Conservation (phyloP, 495 filamentous ascomycete species). For the Aspergillus nanangensis region DNA sequence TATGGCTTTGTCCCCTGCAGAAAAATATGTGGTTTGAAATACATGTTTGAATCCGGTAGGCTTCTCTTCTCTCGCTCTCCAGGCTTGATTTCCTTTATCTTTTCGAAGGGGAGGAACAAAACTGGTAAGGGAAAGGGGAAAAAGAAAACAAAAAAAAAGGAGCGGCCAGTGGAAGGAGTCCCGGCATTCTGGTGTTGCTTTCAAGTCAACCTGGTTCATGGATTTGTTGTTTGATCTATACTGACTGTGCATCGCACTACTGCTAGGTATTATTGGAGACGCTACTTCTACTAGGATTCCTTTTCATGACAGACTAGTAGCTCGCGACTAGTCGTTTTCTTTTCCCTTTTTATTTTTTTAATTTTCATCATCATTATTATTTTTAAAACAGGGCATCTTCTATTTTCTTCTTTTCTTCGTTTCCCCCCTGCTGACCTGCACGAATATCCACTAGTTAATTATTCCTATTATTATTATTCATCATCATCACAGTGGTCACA, state of each 20-base stretch:
- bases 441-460: too few relatives aligned
- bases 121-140: not conserved
- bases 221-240: conserved; percentile 14
- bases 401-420: too few relatives aligned
- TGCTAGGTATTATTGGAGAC: conserved; percentile 12
- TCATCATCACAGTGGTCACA: too few relatives aligned
- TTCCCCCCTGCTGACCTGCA: too few relatives aligned
- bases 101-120: not conserved
- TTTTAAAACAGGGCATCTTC: too few relatives aligned
- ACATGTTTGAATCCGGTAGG: too few relatives aligned
- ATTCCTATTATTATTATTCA: too few relatives aligned
- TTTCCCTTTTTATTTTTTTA: conserved; percentile 4
- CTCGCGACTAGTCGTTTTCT: not conserved
- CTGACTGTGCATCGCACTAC: conserved; percentile 16
- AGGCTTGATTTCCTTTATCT: not conserved
- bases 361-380: too few relatives aligned
- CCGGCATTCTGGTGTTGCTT: conserved; percentile 2
- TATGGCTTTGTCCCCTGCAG: not conserved
- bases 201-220: conserved; percentile 7
- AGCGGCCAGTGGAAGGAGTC: conserved; percentile 3
- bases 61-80: not conserved
- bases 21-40: too few relatives aligned
- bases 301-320: conserved; percentile 8
- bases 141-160: not conserved
- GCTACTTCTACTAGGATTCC: conserved; percentile 12